Base-by-base conservation (phyloP, 345 rosid species). In the Heritiera littoralis region DNA sequence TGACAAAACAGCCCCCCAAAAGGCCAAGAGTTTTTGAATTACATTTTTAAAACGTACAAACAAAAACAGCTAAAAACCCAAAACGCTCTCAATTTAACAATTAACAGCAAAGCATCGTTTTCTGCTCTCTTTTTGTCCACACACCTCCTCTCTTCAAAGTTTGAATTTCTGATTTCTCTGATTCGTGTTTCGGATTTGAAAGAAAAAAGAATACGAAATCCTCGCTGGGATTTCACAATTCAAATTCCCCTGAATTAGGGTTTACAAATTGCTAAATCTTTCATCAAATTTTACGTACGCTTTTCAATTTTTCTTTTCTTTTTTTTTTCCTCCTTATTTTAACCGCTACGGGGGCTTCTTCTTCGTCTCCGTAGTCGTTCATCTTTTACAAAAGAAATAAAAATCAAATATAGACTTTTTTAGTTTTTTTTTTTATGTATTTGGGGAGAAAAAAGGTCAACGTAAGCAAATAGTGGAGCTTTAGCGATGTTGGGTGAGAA, bases 401-500 rank as follows among this genome's bases (percentile, higher is more conserved):
- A 72, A 52, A 51, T 72, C 7, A 52, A 72, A 15, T 8, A 30
- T 15, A 32, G 58, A 4, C 1, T 52, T 72, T 32, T 72, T 72
- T 69, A 23, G 11, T 23, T 23, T 2, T 20, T 0, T 3, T 7
- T 72, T 35, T 35, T 2, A 18, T 11, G 4, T 35, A 35, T 32
- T 52, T 72, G 23, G 23, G 14, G 28, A 30, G 4, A 32, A 52
- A 5, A 52, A 72, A 17, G 61, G 63, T 52, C 63, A 52, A 72
- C 28, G 15, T 17, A 32, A 52, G 30, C 49, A 35, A 48, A 80
- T 85, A 48, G 83, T 86, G 89, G 88, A 82, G 87, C 48, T 82
- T 51, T 77, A 86, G 90, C 80, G 51, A 95, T 94, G 99, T 81
- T 84, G 86, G 75, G 82, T 68, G 86, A 75, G 68, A 78, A 71